phyloP scores from a whole-genome alignment of 352 stramenopile species.

The Globisporangium emineosum region DNA sequence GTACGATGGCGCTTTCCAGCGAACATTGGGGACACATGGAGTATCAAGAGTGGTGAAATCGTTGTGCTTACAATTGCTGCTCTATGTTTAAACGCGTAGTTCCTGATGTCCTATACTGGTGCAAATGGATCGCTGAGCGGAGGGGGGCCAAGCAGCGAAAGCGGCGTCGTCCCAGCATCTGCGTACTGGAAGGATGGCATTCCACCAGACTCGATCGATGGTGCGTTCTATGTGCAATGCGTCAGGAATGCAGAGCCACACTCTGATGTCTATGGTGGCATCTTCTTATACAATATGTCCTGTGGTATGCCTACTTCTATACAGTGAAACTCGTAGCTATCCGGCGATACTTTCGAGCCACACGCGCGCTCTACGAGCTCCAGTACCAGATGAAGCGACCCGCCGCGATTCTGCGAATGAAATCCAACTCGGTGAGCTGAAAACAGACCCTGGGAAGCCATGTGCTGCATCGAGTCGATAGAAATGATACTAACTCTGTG shows the following conservation, averaged over 20 bases:
- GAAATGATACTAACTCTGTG: conserved; percentile 2
- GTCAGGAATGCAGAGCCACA: background rate
- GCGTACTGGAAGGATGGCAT: conserved; percentile 17
- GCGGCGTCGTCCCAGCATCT: conserved; percentile 3
- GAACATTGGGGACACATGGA: background rate
- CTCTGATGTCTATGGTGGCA: background rate
- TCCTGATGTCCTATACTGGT: conserved; percentile 3
- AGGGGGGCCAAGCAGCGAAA: background rate
- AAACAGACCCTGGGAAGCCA: background rate
- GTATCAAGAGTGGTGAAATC: background rate
- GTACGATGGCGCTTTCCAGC: background rate
- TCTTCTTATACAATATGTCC: background rate
- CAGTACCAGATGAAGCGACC: conserved; percentile 75
- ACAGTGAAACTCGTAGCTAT: conserved; percentile 59
- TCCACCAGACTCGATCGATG: conserved; percentile 14
- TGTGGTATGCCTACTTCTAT: background rate
- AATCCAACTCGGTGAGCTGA: conserved; percentile 44
- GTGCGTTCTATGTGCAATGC: background rate
- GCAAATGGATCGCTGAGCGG: background rate
- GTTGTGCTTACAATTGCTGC: background rate
- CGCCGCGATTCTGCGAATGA: conserved; percentile 72
- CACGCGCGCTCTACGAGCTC: conserved; percentile 65
- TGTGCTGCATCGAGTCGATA: background rate
- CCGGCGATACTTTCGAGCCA: conserved; percentile 54
- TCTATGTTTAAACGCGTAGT: background rate